phyloP scores from a whole-genome alignment of 2,329 filamentous ascomycete species.

The Fusarium anguioides region DNA sequence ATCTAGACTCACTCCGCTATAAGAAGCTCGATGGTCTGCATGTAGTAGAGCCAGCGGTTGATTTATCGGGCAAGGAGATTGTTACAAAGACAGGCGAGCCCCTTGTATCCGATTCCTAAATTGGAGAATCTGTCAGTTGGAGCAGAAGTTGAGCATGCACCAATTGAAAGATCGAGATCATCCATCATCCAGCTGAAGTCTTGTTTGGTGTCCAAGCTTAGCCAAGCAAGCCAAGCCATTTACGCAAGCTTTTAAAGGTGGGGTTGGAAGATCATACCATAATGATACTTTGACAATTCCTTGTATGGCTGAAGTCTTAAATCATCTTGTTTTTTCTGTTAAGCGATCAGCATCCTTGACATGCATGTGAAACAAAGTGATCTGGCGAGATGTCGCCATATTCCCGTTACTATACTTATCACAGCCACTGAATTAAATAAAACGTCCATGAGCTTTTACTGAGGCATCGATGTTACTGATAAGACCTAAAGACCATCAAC shows the following conservation, averaged over 20 bases:
- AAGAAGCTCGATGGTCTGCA: conserved; percentile 52
- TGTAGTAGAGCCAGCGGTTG: conserved; percentile 48
- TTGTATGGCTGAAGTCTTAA: conserved; percentile 20
- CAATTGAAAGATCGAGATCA: conserved; percentile 34
- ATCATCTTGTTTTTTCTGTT: conserved; percentile 8
- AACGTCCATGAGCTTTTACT: too few species aligned
- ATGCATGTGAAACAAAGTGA: conserved; percentile 4
- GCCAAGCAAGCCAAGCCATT: conserved; percentile 43
- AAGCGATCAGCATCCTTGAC: conserved; percentile 25
- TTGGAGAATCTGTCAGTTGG: background rate
- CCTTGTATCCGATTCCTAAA: conserved; percentile 2
- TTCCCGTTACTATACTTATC: background rate
- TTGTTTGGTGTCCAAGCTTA: conserved; percentile 1
- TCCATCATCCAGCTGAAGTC: conserved; percentile 17
- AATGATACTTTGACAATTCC: conserved; percentile 15
- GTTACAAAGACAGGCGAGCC: conserved; percentile 17
- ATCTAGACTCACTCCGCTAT: conserved; percentile 54
- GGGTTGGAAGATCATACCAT: conserved; percentile 14
- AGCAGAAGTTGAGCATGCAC: background rate
- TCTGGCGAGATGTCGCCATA: background rate
- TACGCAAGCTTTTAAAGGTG: conserved; percentile 39
- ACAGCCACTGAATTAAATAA: background rate
- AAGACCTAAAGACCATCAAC: background rate
- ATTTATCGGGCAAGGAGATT: conserved; percentile 51
- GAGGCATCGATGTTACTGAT: background rate